These are phyloP conservation scores for Gonium pectorale DNA, from an alignment of 139 green algal genomes.

Conservation along the genomic window DNA sequence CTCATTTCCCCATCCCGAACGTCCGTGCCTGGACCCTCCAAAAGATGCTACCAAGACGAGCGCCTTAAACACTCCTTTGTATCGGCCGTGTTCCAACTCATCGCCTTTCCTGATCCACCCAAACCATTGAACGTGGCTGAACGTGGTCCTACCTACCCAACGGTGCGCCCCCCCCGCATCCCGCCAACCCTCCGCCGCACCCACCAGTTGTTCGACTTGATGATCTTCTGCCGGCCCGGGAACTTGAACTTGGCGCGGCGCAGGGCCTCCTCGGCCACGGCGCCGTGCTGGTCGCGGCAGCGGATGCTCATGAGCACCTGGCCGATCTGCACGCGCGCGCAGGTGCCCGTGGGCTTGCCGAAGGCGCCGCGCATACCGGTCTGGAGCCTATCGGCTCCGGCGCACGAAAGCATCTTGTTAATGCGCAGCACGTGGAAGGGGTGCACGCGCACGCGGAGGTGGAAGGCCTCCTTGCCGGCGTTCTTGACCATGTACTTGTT, in stretches of 20 bases:
- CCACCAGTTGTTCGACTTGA: conserved; percentile 94
- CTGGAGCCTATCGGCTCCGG: conserved; percentile 98
- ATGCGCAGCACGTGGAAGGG: conserved; percentile 99
- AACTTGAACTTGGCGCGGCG: conserved; percentile 99
- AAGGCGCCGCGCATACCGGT: conserved; percentile 99
- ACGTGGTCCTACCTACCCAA: too few species aligned
- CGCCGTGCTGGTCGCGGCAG: conserved; percentile 91
- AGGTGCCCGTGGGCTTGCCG: conserved; percentile 94
- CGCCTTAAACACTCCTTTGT: too few species aligned
- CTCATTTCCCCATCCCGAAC: too few species aligned
- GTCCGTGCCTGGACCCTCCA: too few species aligned
- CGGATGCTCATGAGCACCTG: conserved; percentile 98
- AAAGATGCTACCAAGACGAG: too few species aligned
- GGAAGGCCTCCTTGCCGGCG: conserved; percentile 98
- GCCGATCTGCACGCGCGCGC: conserved; percentile 95
- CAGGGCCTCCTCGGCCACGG: conserved; percentile 92
- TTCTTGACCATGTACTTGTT: conserved; percentile 99
- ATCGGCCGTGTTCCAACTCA: too few species aligned
- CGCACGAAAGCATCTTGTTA: conserved; percentile 99
- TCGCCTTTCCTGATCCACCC: too few species aligned
- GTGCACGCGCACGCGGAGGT: conserved; percentile 98
- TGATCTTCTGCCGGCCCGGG: conserved; percentile 98
- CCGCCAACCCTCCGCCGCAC: too few species aligned
- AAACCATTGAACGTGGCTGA: too few species aligned
- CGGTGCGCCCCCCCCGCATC: too few species aligned